Conservation (phyloP, 2,329 filamentous ascomycete species). For the Pseudogymnoascus sp. region DNA sequence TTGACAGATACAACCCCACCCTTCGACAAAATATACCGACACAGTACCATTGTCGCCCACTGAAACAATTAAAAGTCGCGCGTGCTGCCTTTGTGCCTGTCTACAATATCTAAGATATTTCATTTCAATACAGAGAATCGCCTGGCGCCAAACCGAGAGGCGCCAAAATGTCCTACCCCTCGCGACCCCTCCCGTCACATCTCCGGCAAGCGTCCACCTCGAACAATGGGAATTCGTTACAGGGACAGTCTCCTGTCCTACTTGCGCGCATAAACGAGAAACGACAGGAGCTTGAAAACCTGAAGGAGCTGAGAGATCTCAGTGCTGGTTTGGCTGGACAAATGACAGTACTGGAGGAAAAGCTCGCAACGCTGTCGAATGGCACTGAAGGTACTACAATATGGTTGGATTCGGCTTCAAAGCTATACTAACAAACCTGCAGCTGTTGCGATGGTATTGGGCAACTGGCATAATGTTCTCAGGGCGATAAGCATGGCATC, state of each 20-base stretch:
- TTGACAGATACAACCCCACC: constrained; percentile 8
- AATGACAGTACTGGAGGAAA: constrained; percentile 75
- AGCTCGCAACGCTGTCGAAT: constrained; percentile 67
- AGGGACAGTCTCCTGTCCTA: constrained; percentile 61
- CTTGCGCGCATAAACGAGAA: constrained; percentile 76
- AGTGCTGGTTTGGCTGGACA: constrained; percentile 71
- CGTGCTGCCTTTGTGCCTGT: background rate
- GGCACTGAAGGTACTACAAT: constrained; percentile 63
- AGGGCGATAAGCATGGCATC: constrained; percentile 82
- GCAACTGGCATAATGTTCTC: constrained; percentile 83
- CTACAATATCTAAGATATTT: constrained; percentile 1
- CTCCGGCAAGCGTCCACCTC: constrained; percentile 55
- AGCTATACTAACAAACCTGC: constrained; percentile 18
- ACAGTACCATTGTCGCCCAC: constrained; percentile 2
- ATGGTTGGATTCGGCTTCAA: constrained; percentile 5
- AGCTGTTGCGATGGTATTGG: constrained; percentile 78
- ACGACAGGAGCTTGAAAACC: constrained; percentile 71
- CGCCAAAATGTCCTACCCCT: constrained; percentile 47
- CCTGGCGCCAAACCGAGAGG: background rate
- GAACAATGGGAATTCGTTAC: constrained; percentile 34
- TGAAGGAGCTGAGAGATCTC: constrained; percentile 69
- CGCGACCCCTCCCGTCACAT: constrained; percentile 55
- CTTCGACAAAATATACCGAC: background rate
- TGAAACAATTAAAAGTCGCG: background rate
- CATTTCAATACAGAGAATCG: background rate